These are phyloP conservation scores for Naematelia aurantialba DNA, from an alignment of 768 basidiomycete species.

Conservation along the genomic window DNA sequence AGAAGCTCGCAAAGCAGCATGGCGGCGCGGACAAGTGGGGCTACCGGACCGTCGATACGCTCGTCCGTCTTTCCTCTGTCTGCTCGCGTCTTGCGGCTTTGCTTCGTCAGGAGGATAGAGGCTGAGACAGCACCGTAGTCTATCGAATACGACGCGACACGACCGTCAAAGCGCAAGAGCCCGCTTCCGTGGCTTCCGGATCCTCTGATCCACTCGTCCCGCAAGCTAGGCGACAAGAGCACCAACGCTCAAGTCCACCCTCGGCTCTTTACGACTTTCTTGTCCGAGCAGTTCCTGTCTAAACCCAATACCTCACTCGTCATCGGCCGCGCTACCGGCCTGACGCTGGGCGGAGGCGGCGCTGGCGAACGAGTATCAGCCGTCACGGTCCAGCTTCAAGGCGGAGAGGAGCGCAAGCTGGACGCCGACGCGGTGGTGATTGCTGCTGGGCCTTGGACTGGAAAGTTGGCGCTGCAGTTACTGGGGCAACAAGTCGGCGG, in stretches of 20 bases:
- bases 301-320: slow-evolving; percentile 33
- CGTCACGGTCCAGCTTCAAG: slow-evolving; percentile 4
- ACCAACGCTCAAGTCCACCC: slow-evolving; percentile 51
- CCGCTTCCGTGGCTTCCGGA: slow-evolving; percentile 39
- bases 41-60: slow-evolving; percentile 63
- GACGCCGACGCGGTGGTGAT: slow-evolving; percentile 70
- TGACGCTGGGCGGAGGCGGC: slow-evolving; percentile 3
- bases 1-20: slow-evolving; percentile 65
- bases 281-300: slow-evolving; percentile 33
- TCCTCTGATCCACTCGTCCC: slow-evolving; percentile 33
- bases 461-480: slow-evolving; percentile 54
- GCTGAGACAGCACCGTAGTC: slow-evolving; percentile 20
- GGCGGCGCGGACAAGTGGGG: slow-evolving; percentile 74
- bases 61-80: slow-evolving; percentile 21
- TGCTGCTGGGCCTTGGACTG: slow-evolving; percentile 83
- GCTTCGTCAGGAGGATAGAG: slow-evolving; percentile 12
- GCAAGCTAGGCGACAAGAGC: slow-evolving; percentile 32
- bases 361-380: slow-evolving; percentile 3
- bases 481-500: slow-evolving; percentile 39
- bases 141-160: slow-evolving; percentile 36
- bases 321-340: slow-evolving; percentile 33
- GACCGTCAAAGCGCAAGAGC: slow-evolving; percentile 21
- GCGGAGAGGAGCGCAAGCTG: slow-evolving; percentile 7
- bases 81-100: not conserved
- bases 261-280: slow-evolving; percentile 41